Conservation (phyloP, 1,284 basidiomycete species). For the Malassezia caprae region DNA sequence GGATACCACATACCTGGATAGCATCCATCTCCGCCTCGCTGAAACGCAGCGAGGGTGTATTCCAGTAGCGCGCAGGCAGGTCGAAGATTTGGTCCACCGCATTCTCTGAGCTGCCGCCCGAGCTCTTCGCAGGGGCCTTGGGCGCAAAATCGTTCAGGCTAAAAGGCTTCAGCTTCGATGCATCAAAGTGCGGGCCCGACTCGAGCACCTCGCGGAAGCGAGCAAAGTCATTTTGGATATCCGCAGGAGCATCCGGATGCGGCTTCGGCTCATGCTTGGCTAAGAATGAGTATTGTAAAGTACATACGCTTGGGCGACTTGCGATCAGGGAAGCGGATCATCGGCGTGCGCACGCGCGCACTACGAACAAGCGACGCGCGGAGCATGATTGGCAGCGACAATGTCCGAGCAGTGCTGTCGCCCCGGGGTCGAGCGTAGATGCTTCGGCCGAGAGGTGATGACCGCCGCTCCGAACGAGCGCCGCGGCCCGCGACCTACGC, state of each 20-base stretch:
- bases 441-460: constrained; percentile 8
- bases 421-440: background rate
- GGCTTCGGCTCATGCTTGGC: constrained; percentile 35
- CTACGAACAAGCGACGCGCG: constrained; percentile 25
- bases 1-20: constrained; percentile 30
- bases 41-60: constrained; percentile 27
- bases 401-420: background rate
- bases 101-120: background rate
- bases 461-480: background rate
- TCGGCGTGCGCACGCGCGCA: constrained; percentile 29
- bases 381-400: constrained; percentile 20
- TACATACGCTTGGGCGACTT: constrained; percentile 28
- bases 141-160: background rate
- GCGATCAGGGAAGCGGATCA: constrained; percentile 37
- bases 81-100: constrained; percentile 19
- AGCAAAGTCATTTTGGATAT: constrained; percentile 27
- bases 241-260: constrained; percentile 41
- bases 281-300: background rate
- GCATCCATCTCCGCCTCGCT: constrained; percentile 41
- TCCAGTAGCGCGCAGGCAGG: constrained; percentile 41
- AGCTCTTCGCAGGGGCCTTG: background rate
- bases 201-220: constrained; percentile 36
- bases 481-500: background rate
- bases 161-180: constrained; percentile 27
- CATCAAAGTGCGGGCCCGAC: constrained; percentile 43